Percentiles rank a stretch among this genome's conserved stretches.
Conservation (phyloP, 208 protist species). For the Angomonas deanei region DNA sequence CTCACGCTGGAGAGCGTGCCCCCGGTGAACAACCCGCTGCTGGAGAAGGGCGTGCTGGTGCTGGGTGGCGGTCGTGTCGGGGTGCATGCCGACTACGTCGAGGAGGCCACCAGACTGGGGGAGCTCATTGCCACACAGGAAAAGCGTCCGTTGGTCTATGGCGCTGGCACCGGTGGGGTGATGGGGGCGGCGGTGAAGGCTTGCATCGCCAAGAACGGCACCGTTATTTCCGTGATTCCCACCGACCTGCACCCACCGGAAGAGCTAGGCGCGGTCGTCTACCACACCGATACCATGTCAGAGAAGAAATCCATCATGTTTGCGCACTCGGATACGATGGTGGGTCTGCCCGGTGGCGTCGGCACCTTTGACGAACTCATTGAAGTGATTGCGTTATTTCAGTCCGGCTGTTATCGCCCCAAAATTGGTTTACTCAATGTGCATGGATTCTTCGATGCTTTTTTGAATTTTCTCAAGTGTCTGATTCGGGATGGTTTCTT, state of each 20-base stretch:
- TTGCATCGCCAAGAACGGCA: slow-evolving; percentile 15
- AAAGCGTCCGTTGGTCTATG: slow-evolving; percentile 59
- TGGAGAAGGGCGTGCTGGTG: slow-evolving; percentile 63
- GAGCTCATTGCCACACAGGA: slow-evolving; percentile 30
- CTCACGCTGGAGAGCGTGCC: neutral
- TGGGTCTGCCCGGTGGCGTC: slow-evolving; percentile 70
- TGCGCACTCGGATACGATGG: slow-evolving; percentile 44
- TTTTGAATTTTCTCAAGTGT: slow-evolving; percentile 42
- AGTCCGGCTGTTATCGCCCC: slow-evolving; percentile 60
- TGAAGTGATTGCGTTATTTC: slow-evolving; percentile 71
- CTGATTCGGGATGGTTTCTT: slow-evolving; percentile 66
- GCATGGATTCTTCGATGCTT: slow-evolving; percentile 62
- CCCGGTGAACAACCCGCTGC: slow-evolving; percentile 10
- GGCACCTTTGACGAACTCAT: slow-evolving; percentile 86
- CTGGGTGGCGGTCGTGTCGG: slow-evolving; percentile 58
- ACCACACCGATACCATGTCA: slow-evolving; percentile 65
- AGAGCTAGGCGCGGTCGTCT: slow-evolving; percentile 51
- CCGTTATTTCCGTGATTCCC: slow-evolving; percentile 63
- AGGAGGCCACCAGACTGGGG: slow-evolving; percentile 42
- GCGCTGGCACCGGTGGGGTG: slow-evolving; percentile 66
- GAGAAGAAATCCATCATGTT: slow-evolving; percentile 88
- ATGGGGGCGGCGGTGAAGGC: slow-evolving; percentile 65
- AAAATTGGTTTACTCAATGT: slow-evolving; percentile 74
- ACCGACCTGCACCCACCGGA: slow-evolving; percentile 44
- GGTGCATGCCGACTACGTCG: slow-evolving; percentile 23